phyloP scores from a whole-genome alignment of 164 flowering plant species.

The Stephania cephalantha region DNA sequence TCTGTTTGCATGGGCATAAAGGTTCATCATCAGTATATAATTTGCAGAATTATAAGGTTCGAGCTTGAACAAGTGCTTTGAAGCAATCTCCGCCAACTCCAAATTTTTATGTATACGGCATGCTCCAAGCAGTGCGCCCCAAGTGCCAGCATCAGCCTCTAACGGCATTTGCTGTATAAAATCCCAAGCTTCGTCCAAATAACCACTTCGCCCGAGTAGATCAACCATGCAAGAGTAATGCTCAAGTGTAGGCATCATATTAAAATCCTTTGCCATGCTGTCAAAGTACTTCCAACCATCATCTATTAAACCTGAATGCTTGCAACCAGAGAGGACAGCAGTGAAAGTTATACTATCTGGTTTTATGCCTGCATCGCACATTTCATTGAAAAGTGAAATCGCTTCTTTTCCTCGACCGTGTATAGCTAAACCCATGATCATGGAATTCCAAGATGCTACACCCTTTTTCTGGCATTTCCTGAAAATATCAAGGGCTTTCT shows the following conservation, averaged over 20 bases:
- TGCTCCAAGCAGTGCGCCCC: slow-evolving; percentile 64
- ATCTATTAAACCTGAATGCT: slow-evolving; percentile 45
- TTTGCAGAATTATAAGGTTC: slow-evolving; percentile 59
- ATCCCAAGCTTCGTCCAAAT: slow-evolving; percentile 65
- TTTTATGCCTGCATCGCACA: slow-evolving; percentile 31
- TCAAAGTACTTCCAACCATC: slow-evolving; percentile 70
- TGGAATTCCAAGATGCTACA: slow-evolving; percentile 56
- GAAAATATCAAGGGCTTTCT: slow-evolving; percentile 35
- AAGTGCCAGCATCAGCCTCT: slow-evolving; percentile 49
- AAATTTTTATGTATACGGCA: slow-evolving; percentile 38
- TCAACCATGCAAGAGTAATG: slow-evolving; percentile 76
- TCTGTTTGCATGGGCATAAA: slow-evolving; percentile 35
- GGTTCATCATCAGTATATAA: slow-evolving; percentile 44
- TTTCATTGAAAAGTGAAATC: slow-evolving; percentile 34
- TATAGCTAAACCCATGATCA: slow-evolving; percentile 54
- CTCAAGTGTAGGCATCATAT: slow-evolving; percentile 42
- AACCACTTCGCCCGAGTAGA: slow-evolving; percentile 62
- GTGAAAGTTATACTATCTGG: slow-evolving; percentile 64
- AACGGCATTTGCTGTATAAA: slow-evolving; percentile 51
- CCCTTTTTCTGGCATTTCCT: slow-evolving; percentile 30
- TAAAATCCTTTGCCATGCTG: slow-evolving; percentile 36
- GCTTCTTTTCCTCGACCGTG: slow-evolving; percentile 44
- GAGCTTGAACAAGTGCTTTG: slow-evolving; percentile 38
- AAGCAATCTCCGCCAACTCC: slow-evolving; percentile 48
- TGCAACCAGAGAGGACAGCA: slow-evolving; percentile 53